Evolutionary conservation across 192 early-diverging fungal genomes (phyloP).

Genomic region (Umbelopsis isabellina): DNA sequence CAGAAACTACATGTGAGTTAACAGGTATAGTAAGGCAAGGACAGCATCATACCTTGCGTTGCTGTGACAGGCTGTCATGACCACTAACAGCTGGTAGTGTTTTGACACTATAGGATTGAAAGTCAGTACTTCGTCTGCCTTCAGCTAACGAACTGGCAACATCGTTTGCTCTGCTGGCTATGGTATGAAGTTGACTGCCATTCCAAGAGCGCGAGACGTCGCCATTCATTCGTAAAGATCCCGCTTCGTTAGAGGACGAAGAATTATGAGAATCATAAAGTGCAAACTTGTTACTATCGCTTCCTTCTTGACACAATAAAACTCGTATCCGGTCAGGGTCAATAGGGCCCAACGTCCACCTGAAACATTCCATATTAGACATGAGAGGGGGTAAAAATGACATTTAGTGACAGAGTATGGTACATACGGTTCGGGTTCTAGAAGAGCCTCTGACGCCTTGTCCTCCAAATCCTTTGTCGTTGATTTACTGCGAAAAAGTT

Average conservation of each 20-base stretch:
- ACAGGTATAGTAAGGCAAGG: not conserved
- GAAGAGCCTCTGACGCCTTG: constrained; percentile 27
- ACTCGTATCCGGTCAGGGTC: constrained; percentile 49
- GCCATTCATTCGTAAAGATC: constrained; percentile 23
- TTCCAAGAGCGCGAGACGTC: constrained; percentile 43
- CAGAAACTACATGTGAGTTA: too few species aligned
- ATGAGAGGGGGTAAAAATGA: not conserved
- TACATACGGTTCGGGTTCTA: constrained; percentile 39
- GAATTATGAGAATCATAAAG: constrained; percentile 46
- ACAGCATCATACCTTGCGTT: constrained; percentile 23
- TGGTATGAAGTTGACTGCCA: constrained; percentile 36
- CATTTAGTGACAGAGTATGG: constrained; percentile 19
- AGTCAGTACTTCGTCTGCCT: constrained; percentile 27
- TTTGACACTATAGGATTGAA: constrained; percentile 26
- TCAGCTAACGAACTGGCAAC: constrained; percentile 26
- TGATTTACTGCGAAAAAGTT: constrained; percentile 37
- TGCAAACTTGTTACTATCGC: constrained; percentile 46
- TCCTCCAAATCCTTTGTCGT: constrained; percentile 30
- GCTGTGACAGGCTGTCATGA: constrained; percentile 19
- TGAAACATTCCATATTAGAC: constrained; percentile 20
- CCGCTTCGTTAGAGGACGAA: constrained; percentile 28
- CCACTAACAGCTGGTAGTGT: constrained; percentile 19
- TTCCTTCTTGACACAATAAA: constrained; percentile 54
- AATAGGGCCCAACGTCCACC: constrained; percentile 47
- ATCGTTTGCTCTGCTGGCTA: constrained; percentile 26